Evolutionary conservation across 148 eudicot species (phyloP), one percentile per base, ranked within the genome.

Genomic region (Rhododendron vialii): DNA sequence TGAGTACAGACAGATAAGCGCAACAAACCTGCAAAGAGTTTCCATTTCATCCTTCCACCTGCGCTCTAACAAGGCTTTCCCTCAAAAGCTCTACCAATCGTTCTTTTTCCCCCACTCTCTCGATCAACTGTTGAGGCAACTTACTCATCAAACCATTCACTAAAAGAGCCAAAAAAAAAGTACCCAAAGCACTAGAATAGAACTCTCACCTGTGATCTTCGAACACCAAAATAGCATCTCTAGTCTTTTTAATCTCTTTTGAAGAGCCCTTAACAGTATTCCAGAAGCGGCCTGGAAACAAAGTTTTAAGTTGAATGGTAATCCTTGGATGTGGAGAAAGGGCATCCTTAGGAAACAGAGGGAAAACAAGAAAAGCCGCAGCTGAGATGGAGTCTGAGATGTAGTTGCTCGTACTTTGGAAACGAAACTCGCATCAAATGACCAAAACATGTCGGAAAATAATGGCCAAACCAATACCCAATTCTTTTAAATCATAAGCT

Each of bases 21-120:
- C 30, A 67, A 81, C 53, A 81, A 33, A 90, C 91, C 91, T 91
- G 90, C 92, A 89, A 78, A 86, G 89, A 71, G 86, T 61, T 84
- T 86, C 84, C 92, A 86, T 91, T 65, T 91, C 91, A 82, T 86
- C 89, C 84, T 84, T 91, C 92, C 20, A 3, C 59, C 18, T 20
- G 20, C 59, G 14, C 20, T 20, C n/a, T 57, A 18, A 5, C 1
- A 57, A 57, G 63, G 3, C 55, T 51, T 51, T 12, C 14, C 18
- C 59, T 53, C 20, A 53, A 53, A 14, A 53, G 59, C 20, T 53
- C 59, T 4, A 3, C 59, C 20, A 53, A 53, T 15, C 20, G 4
- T 53, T 53, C 59, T 3, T 53, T 51, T 53, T 3, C 18, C 59
- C 57, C 59, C 7, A 0, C 7, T 13, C 18, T 53, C 20, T 3